These are phyloP conservation scores for Verticillium klebahnii DNA, from an alignment of 2,329 filamentous ascomycete genomes.

Conservation along the genomic window DNA sequence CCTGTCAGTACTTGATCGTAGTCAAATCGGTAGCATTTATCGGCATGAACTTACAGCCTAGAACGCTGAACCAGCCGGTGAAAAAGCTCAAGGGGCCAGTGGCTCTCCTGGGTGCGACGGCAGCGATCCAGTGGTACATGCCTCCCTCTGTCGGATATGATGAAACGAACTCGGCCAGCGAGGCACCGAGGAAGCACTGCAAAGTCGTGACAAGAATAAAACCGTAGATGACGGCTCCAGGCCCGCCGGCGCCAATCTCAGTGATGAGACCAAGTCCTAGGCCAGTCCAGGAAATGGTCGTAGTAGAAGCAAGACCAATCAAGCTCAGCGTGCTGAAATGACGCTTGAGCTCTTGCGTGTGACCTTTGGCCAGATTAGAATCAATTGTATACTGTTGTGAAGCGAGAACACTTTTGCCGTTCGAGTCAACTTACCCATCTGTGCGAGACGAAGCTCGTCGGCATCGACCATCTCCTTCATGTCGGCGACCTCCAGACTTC, in stretches of 20 bases:
- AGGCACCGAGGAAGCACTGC: slow-evolving; percentile 39
- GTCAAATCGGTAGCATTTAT: neutral
- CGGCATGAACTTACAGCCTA: slow-evolving; percentile 21
- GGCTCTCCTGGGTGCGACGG: slow-evolving; percentile 33
- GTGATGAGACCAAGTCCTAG: slow-evolving; percentile 39
- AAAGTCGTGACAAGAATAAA: slow-evolving; percentile 42
- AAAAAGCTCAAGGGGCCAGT: slow-evolving; percentile 37
- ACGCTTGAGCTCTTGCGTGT: slow-evolving; percentile 42
- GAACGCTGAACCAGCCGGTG: slow-evolving; percentile 38
- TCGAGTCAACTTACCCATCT: slow-evolving; percentile 30
- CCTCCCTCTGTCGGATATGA: slow-evolving; percentile 43
- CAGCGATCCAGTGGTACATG: slow-evolving; percentile 48
- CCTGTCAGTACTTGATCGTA: neutral
- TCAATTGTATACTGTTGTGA: neutral
- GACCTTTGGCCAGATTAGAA: slow-evolving; percentile 23
- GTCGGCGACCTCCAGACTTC: slow-evolving; percentile 6
- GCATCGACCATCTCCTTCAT: slow-evolving; percentile 18
- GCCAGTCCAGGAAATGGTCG: slow-evolving; percentile 46
- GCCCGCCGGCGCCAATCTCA: slow-evolving; percentile 41
- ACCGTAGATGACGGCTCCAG: slow-evolving; percentile 44
- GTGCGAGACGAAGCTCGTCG: slow-evolving; percentile 35
- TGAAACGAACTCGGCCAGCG: slow-evolving; percentile 42
- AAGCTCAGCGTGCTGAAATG: slow-evolving; percentile 42
- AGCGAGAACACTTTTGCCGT: neutral
- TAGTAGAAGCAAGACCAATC: slow-evolving; percentile 42